A percentile compares a stretch with the other conserved stretches of the same genome.
Conservation (phyloP, 2,329 filamentous ascomycete species). For the Sporothrix inflata region DNA sequence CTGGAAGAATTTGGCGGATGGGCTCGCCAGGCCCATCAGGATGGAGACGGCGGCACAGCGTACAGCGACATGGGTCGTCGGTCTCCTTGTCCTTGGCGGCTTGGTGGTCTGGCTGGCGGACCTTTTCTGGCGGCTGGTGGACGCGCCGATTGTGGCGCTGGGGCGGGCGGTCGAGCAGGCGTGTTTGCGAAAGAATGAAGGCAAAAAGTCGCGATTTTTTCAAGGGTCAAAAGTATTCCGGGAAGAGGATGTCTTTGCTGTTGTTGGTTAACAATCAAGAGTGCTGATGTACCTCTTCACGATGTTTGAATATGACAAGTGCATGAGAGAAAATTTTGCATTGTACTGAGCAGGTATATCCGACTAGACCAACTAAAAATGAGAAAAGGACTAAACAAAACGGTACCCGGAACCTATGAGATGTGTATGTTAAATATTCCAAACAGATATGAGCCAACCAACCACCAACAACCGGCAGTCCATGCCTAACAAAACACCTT, state of each 20-base stretch:
- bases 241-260: background rate
- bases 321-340: background rate
- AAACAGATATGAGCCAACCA: background rate
- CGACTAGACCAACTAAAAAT: background rate
- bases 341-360: constrained; percentile 7
- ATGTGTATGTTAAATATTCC: constrained; percentile 5
- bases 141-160: constrained; percentile 46
- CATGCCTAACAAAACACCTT: background rate
- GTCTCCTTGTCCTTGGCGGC: constrained; percentile 43
- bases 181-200: constrained; percentile 30
- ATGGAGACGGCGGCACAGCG: constrained; percentile 39
- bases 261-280: background rate
- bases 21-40: constrained; percentile 34
- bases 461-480: background rate
- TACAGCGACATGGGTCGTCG: constrained; percentile 44
- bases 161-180: constrained; percentile 39
- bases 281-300: background rate
- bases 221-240: background rate
- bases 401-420: background rate
- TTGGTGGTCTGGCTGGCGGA: constrained; percentile 59
- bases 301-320: background rate
- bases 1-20: constrained; percentile 7
- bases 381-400: background rate
- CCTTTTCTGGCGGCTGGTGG: constrained; percentile 61
- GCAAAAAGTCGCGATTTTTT: background rate